Evolutionary conservation across 768 basidiomycete species (phyloP).

Genomic region (Daedalea quercina): DNA sequence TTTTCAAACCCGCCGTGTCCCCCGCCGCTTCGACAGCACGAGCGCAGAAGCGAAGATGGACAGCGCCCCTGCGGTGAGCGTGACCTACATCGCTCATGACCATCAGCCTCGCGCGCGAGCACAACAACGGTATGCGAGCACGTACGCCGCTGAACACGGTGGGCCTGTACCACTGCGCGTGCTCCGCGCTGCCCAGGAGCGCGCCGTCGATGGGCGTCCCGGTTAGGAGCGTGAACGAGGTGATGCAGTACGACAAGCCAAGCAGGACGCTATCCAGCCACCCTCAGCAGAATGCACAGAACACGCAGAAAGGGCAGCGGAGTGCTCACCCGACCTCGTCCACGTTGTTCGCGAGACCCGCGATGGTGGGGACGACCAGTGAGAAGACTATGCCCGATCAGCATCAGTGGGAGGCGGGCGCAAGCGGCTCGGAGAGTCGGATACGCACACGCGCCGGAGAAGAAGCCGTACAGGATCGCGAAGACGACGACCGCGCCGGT

Average conservation of each 20-base stretch:
- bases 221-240: slow-evolving; percentile 12
- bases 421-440: neutral
- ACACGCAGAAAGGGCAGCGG: too few species aligned
- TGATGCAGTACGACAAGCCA: slow-evolving; percentile 16
- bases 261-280: slow-evolving; percentile 6
- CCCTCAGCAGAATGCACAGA: neutral
- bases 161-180: slow-evolving; percentile 12
- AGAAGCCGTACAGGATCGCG: slow-evolving; percentile 38
- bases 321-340: slow-evolving; percentile 9
- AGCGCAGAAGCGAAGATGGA: too few species aligned
- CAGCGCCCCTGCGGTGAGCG: too few species aligned
- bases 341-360: neutral
- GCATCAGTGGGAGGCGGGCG: neutral
- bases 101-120: too few species aligned
- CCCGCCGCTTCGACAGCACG: too few species aligned
- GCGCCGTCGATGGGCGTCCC: slow-evolving; percentile 21
- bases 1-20: too few species aligned
- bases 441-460: slow-evolving; percentile 36
- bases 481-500: slow-evolving; percentile 31
- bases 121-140: too few species aligned
- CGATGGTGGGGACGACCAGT: slow-evolving; percentile 8
- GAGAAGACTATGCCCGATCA: slow-evolving; percentile 4
- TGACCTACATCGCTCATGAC: too few species aligned
- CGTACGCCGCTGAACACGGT: slow-evolving; percentile 17
- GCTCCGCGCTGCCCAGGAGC: slow-evolving; percentile 9